A percentile compares a stretch with the other conserved stretches of the same genome.
Evolutionary conservation across 2,329 filamentous ascomycete genomes (phyloP).

Genomic region (Fusarium proliferatum): DNA sequence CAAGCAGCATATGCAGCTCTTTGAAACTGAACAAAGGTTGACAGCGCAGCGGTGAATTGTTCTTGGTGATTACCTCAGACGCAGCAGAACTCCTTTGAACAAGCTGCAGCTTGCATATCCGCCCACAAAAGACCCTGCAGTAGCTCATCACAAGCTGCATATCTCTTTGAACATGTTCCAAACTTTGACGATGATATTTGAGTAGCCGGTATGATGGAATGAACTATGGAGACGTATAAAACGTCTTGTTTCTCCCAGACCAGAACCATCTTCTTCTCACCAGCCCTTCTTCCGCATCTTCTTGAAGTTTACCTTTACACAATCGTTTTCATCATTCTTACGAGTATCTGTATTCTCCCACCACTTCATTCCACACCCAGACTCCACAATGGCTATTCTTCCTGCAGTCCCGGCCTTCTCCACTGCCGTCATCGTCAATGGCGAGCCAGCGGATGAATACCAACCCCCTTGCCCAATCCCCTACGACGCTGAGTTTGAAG

Average conservation of each 20-base stretch:
- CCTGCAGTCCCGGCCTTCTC: not conserved
- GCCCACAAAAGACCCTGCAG: not conserved
- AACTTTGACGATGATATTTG: not conserved
- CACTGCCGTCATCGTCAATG: not conserved
- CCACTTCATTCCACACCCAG: not conserved
- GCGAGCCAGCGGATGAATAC: not conserved
- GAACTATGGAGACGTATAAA: not conserved
- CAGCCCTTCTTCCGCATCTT: not conserved
- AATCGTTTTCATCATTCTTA: not conserved
- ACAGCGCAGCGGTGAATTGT: not conserved
- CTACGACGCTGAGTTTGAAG: not conserved
- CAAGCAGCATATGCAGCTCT: not conserved
- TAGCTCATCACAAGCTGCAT: not conserved
- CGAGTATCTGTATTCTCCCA: too few relatives aligned
- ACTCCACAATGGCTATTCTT: not conserved
- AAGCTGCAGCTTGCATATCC: not conserved
- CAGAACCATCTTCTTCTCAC: not conserved
- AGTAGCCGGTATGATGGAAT: accelerated
- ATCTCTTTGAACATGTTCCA: not conserved
- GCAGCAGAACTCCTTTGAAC: not conserved
- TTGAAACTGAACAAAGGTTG: not conserved
- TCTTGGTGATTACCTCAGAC: not conserved
- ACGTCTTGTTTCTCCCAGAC: not conserved
- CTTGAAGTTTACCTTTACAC: not conserved
- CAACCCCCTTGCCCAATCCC: not conserved